phyloP scores from a whole-genome alignment of 345 rosid species.

The Physaria fendleri region DNA sequence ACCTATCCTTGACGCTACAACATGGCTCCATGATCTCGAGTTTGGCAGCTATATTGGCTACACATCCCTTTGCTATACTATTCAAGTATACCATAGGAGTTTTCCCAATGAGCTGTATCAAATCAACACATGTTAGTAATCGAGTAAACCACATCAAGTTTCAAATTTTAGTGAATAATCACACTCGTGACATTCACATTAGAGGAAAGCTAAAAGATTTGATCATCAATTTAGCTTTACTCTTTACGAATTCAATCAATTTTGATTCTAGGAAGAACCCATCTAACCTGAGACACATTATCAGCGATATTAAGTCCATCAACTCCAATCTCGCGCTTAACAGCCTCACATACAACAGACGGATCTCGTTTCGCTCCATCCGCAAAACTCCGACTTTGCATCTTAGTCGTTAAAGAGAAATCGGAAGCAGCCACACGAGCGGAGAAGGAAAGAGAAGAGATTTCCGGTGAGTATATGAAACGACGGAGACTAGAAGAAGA shows the following conservation, averaged over 20 bases:
- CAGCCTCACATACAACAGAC: constrained; percentile 60
- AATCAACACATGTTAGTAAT: neutral
- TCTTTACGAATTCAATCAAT: neutral
- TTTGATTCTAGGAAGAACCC: neutral
- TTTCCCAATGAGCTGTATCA: constrained; percentile 73
- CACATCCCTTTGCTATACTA: constrained; percentile 73
- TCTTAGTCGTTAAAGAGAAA: constrained; percentile 19
- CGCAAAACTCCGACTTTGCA: constrained; percentile 16
- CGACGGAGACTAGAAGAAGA: constrained; percentile 30
- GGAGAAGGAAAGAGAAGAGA: constrained; percentile 24
- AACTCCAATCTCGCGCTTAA: constrained; percentile 44
- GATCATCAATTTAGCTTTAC: neutral
- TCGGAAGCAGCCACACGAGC: neutral
- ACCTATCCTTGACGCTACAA: constrained; percentile 93
- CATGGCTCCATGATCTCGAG: constrained; percentile 92
- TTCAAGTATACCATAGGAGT: constrained; percentile 96
- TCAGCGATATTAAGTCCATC: constrained; percentile 84
- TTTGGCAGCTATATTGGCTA: constrained; percentile 78
- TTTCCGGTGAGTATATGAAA: constrained; percentile 20
- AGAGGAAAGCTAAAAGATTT: neutral
- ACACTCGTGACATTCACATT: neutral
- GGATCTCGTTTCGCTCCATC: constrained; percentile 23
- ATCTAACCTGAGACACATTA: constrained; percentile 65
- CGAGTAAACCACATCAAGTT: neutral
- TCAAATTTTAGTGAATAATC: neutral